Conservation (phyloP, 805 yeast species). For the Wickerhamomyces silvicola region DNA sequence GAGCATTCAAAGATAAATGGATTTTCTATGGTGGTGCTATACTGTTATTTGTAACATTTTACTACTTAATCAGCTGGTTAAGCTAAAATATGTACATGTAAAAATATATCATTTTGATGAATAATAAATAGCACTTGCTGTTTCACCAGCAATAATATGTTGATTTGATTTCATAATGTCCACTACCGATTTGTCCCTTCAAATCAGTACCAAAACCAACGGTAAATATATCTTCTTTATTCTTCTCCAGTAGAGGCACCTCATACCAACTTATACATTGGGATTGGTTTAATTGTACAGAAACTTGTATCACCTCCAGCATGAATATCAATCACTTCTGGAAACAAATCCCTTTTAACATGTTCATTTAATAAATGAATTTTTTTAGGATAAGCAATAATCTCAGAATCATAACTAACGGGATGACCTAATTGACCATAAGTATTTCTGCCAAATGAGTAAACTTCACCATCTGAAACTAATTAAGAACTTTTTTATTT, state of each 20-base stretch:
- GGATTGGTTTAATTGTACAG: conserved; percentile 34
- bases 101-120: conserved; percentile 11
- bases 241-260: conserved; percentile 19
- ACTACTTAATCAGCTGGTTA: conserved; percentile 58
- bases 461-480: conserved; percentile 63
- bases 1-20: conserved; percentile 83
- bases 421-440: conserved; percentile 81
- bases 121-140: conserved; percentile 60
- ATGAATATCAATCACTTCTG: conserved; percentile 45
- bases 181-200: conserved; percentile 81
- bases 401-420: conserved; percentile 58
- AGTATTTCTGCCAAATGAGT: conserved; percentile 81
- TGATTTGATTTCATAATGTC: conserved; percentile 56
- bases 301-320: conserved; percentile 68
- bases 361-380: conserved; percentile 36
- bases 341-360: conserved; percentile 35
- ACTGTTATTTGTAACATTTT: conserved; percentile 59
- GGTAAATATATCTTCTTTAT: conserved; percentile 25
- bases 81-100: conserved; percentile 30
- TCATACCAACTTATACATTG: conserved; percentile 23
- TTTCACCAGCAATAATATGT: conserved; percentile 54
- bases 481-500: conserved; percentile 38
- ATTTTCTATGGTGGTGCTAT: conserved; percentile 73
- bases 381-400: conserved; percentile 62
- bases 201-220: conserved; percentile 80